These are phyloP conservation scores for Fomes fomentarius DNA, from an alignment of 1,284 basidiomycete species.

Conservation along the genomic window DNA sequence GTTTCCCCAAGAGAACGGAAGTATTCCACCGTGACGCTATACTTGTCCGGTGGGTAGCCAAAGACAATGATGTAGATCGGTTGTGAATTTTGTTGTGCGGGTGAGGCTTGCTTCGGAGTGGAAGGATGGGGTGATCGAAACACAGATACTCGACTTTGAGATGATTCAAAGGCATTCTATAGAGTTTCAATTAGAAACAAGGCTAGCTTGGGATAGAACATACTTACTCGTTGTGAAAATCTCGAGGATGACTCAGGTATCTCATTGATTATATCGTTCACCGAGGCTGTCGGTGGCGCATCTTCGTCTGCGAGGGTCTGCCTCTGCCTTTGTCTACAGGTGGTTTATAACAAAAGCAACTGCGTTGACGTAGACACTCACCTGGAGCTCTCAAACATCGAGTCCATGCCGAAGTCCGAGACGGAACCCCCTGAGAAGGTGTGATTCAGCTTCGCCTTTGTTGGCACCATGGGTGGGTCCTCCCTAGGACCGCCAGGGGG, in stretches of 20 bases:
- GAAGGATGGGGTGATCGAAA: slow-evolving; percentile 32
- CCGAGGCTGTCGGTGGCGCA: slow-evolving; percentile 70
- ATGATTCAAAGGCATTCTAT: slow-evolving; percentile 37
- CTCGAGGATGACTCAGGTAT: slow-evolving; percentile 44
- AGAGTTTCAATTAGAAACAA: neutral
- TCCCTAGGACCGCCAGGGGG: slow-evolving; percentile 66
- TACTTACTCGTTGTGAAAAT: slow-evolving; percentile 50
- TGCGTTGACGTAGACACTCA: slow-evolving; percentile 33
- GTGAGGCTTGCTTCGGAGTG: slow-evolving; percentile 33
- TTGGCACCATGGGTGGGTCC: slow-evolving; percentile 70
- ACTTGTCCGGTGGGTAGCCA: slow-evolving; percentile 76
- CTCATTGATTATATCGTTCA: slow-evolving; percentile 72
- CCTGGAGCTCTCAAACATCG: slow-evolving; percentile 77
- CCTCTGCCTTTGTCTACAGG: slow-evolving; percentile 47
- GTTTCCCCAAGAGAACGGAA: slow-evolving; percentile 68
- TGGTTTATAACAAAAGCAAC: neutral
- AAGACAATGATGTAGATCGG: slow-evolving; percentile 70
- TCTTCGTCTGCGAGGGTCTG: slow-evolving; percentile 70
- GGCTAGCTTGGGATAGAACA: neutral
- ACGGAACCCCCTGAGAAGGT: slow-evolving; percentile 61
- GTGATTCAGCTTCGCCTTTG: slow-evolving; percentile 77
- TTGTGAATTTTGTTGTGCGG: slow-evolving; percentile 29
- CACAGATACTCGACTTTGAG: slow-evolving; percentile 28
- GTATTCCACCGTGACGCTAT: slow-evolving; percentile 67
- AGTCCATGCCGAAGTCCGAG: slow-evolving; percentile 75